These are phyloP conservation scores for Globisporangium nagaii DNA, from an alignment of 352 stramenopile species.

Conservation along the genomic window DNA sequence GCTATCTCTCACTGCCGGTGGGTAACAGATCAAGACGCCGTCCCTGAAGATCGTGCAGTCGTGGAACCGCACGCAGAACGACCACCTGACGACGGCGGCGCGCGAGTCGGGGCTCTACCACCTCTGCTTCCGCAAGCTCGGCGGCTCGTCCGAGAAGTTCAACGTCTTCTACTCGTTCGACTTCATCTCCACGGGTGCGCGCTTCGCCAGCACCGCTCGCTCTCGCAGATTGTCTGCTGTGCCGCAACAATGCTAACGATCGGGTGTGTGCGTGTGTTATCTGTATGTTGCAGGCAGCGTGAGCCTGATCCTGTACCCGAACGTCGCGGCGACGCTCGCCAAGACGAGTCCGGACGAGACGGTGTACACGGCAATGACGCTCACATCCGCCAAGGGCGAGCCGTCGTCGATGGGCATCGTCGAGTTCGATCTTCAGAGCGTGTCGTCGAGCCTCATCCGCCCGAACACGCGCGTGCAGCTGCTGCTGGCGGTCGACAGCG, in stretches of 20 bases:
- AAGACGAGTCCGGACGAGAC: constrained; percentile 34
- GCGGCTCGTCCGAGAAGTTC: constrained; percentile 45
- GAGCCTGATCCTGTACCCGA: constrained; percentile 53
- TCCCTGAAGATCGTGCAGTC: constrained; percentile 35
- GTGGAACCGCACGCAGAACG: constrained; percentile 62
- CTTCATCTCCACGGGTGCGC: constrained; percentile 56
- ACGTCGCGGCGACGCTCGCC: constrained; percentile 55
- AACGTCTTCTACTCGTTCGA: constrained; percentile 79
- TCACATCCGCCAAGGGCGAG: constrained; percentile 37
- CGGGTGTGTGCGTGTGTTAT: too few relatives aligned
- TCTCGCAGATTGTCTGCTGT: too few relatives aligned
- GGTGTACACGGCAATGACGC: constrained; percentile 50
- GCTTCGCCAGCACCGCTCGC: too few relatives aligned
- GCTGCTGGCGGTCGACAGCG: constrained; percentile 60
- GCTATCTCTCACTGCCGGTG: neutral
- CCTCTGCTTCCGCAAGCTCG: constrained; percentile 68
- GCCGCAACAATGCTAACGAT: too few relatives aligned
- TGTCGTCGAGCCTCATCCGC: constrained; percentile 60
- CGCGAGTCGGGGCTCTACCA: constrained; percentile 77
- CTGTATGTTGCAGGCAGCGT: constrained; percentile 20
- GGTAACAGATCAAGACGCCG: constrained; percentile 50
- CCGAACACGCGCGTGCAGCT: constrained; percentile 66
- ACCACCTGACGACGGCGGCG: constrained; percentile 44
- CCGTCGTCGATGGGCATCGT: constrained; percentile 56
- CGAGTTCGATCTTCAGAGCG: constrained; percentile 59